Evolutionary conservation across 2,329 filamentous ascomycete genomes (phyloP), one percentile per base, ranked within the genome.

Genomic region (Ophiostoma perfectum): DNA sequence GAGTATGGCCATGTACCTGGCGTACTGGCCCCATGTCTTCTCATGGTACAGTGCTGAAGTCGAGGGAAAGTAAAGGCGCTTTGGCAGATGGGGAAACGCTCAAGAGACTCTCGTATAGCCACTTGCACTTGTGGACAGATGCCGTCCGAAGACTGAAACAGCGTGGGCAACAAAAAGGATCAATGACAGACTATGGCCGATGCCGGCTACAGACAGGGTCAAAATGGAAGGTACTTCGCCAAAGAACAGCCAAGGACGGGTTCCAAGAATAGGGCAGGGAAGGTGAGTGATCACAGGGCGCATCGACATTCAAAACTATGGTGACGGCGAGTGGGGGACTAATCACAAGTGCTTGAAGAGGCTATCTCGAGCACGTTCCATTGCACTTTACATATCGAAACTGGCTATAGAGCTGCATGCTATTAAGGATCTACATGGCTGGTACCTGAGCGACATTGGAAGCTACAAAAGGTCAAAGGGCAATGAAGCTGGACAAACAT

Each of bases 371-470:
- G 27, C 27, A 27, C 27, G 27, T 27, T 27, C 27, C 27, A 38
- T 39, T 18, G 49, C 12, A 60, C 27, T 27, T 60, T 60, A 58
- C 38, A 60, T 60, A 60, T 9, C 45, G 16, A 7, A 36, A 12
- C 27, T 60, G 38, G 14, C 9, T 5, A 60, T 8, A 60, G 11
- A 60, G 55, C 55, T 60, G 27, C 12, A 60, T 38, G 55, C 27
- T 60, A 60, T 60, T 27, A 60, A 39, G 27, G 55, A 60, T 60
- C 55, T 60, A 60, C 55, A 18, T 60, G 55, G 14, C n/a, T 8
- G 49, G 49, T 55, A 39, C 55, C 55, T 60, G 55, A 39, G 49
- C 18, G 18, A n/a, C 6, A 55, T 3, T 38, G 4, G 7, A 58
- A 38, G 42, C 42, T 45, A 41, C 18, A 41, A 42, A 64, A 41